Percentiles rank a stretch among this genome's conserved stretches.
Evolutionary conservation across 352 stramenopile genomes (phyloP).

Genomic region (Plasmopara viticola): DNA sequence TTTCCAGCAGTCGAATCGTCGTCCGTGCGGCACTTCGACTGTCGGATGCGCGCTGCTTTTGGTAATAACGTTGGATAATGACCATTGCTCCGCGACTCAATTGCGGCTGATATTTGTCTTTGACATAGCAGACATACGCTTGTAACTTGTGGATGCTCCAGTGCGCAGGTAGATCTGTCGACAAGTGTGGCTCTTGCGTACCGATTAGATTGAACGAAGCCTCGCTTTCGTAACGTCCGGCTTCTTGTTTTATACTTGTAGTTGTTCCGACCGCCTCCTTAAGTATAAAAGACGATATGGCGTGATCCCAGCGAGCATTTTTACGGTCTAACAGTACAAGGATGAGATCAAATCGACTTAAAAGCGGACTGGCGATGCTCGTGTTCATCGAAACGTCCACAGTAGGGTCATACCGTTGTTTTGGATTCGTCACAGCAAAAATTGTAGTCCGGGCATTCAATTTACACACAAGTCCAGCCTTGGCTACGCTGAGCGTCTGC

Average conservation of each 20-base stretch:
- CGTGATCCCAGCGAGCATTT: constrained; percentile 86
- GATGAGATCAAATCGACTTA: constrained; percentile 98
- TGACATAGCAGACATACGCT: constrained; percentile 90
- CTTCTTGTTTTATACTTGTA: constrained; percentile 25
- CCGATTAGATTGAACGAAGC: constrained; percentile 13
- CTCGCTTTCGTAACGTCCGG: constrained; percentile 14
- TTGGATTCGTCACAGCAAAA: constrained; percentile 95
- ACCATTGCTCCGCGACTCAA: constrained; percentile 74
- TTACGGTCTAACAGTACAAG: constrained; percentile 92
- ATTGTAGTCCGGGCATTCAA: constrained; percentile 93
- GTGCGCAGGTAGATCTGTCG: constrained; percentile 11
- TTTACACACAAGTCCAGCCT: constrained; percentile 96
- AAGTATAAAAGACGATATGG: constrained; percentile 94
- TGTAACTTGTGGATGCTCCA: constrained; percentile 90
- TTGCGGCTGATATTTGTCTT: constrained; percentile 80
- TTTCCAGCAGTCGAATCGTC: constrained; percentile 93
- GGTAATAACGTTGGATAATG: constrained; percentile 91
- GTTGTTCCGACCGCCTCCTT: constrained; percentile 61
- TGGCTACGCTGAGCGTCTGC: constrained; percentile 95
- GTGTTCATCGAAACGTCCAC: constrained; percentile 91
- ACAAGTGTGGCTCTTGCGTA: constrained; percentile 2
- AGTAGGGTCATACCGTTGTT: constrained; percentile 81
- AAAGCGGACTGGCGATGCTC: constrained; percentile 90
- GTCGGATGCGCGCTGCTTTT: constrained; percentile 61
- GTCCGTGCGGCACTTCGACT: constrained; percentile 65